Evolutionary conservation across 768 basidiomycete genomes (phyloP).

Genomic region (Leucocoprinus birnbaumii): DNA sequence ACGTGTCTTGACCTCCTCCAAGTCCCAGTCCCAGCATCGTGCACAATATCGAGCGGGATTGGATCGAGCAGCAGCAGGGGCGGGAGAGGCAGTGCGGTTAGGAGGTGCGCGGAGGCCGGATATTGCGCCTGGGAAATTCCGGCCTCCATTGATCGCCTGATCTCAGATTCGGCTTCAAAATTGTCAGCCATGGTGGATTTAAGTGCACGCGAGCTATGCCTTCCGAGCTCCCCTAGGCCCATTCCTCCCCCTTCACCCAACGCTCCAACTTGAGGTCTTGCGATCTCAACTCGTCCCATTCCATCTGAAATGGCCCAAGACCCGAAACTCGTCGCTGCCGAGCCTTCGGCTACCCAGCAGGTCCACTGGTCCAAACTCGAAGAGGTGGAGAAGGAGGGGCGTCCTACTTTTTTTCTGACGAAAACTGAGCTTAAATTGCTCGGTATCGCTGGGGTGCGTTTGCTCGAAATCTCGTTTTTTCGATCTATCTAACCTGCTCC

Average conservation of each 20-base stretch:
- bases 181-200: slow-evolving; percentile 5
- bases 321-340: background rate
- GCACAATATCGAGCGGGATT: background rate
- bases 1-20: background rate
- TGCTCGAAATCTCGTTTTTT: background rate
- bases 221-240: background rate
- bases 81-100: background rate
- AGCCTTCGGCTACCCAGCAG: background rate
- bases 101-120: background rate
- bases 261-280: background rate
- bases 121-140: background rate
- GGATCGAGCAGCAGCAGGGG: background rate
- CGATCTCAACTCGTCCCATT: background rate
- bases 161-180: background rate
- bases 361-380: slow-evolving; percentile 13
- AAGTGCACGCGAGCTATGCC: slow-evolving; percentile 1
- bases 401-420: slow-evolving; percentile 26
- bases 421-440: slow-evolving; percentile 56
- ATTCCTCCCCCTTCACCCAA: background rate
- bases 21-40: background rate
- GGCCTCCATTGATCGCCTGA: background rate
- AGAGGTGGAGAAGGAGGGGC: slow-evolving; percentile 25
- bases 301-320: background rate
- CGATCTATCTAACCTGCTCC: background rate
- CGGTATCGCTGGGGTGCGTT: slow-evolving; percentile 56